Base-by-base conservation (phyloP, 257 asterid species). In the Nicotiana knightiana region DNA sequence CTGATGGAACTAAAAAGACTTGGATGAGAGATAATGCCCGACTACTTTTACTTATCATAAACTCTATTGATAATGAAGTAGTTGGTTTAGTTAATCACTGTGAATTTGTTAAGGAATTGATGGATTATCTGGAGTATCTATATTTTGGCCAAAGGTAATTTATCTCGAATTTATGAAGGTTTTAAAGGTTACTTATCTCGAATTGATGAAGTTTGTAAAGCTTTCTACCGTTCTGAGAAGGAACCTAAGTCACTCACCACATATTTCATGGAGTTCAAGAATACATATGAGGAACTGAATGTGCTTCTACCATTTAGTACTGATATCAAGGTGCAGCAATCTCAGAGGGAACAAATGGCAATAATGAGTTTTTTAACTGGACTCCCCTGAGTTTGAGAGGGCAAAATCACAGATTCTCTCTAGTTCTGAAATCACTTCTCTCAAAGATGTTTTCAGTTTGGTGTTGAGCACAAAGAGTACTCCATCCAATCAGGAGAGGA, bases 311-410 rank as follows among this genome's bases (percentile, higher is more conserved):
- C 77, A 9, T 83, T 76, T 10, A 71, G 33, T 26, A 26, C 37
- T 37, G 43, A 73, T 62, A 37, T 75, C 10, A 61, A 71, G 24
- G 76, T 73, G 55, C 76, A 73, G 18, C 75, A 68, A 76, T 16
- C 17, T 66, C 81, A 68, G 13, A 68, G 55, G 32, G 57, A 68
- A 37, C 77, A 68, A 68, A 18, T 37, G 0, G 5, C 77, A 0
- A 1, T 81, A 16, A 81, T 85, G 39, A 85, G 82, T 32, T 82
- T 85, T 68, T 64, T 85, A 39, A 65, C 7, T 2, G 76, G 81
- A 4, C 59, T 85, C 6, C 78, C 83, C 2, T 12, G 46, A 81
- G 4, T 37, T 68, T 68, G 77, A 68, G 77, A 37, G 10, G 18
- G 32, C 55, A 9, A 9, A 37, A 10, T 67, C 83, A 11, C 81